Base-by-base conservation (phyloP, 148 eudicot species). In the Hydrangea macrophylla region DNA sequence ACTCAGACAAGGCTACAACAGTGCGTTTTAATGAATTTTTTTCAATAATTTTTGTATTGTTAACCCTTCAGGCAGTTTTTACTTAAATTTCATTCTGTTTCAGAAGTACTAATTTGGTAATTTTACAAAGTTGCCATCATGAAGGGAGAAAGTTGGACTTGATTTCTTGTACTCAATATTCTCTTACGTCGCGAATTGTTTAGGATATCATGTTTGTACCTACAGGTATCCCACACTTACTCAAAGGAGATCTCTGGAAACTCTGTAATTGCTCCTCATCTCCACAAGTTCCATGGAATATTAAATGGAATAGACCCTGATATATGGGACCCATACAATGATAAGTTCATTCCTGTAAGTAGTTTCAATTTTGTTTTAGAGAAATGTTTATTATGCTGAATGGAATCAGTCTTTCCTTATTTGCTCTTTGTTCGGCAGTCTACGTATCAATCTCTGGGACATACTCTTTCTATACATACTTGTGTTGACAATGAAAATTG, bases 281-380 rank as follows among this genome's bases (percentile, higher is more conserved):
- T 91, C 62, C 75, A 82, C 82, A 95, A 89, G 78, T 95, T 95
- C 78, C 88, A 89, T 72, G 99, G 99, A 31, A 94, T 95, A 80
- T 54, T 95, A 48, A 95, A 95, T 79, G 99, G 99, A 67, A 95
- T 95, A 55, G 99, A 91, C 81, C 96, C 90, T 60, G 99, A 84
- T 67, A 87, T 95, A 65, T 89, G 97, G 99, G 99, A 91, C 62
- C 97, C 99, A 18, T 89, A 76, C 69, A 89, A 95, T 55, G 99
- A 95, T 68, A 89, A 83, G 39, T 85, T 82, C 74, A 73, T 95
- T 77, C 99, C 99, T 45, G 99, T 95, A 69, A 89, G 97, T 82
- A 58, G 28, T 55, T 55, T 59, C 12, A 66, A 24, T 42, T 69
- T 31, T 63, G 37, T 37, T 51, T 28, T 55, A 15, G 9, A 8